Percentiles rank a stretch among this genome's conserved stretches.
Evolutionary conservation across 768 basidiomycete genomes (phyloP).

Genomic region (Chlorophyllum brunneum): DNA sequence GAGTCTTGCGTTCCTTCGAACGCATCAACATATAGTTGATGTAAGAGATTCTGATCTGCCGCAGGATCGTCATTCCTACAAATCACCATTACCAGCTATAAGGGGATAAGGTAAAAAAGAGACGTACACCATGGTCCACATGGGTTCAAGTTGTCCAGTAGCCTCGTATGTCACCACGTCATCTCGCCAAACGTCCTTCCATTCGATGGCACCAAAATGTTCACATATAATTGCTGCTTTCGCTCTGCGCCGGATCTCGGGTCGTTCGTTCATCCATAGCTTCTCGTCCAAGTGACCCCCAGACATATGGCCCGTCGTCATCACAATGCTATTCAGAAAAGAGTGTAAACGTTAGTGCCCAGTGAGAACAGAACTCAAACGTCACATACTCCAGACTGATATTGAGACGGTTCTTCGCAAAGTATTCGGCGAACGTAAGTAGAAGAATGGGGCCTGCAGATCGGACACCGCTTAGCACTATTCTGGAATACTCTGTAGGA

Average conservation of each 20-base stretch:
- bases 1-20: conserved; percentile 23
- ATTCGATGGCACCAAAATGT: conserved; percentile 28
- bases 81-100: neutral
- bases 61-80: conserved; percentile 20
- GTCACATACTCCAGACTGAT: conserved; percentile 25
- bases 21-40: conserved; percentile 23
- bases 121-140: conserved; percentile 30
- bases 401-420: conserved; percentile 20
- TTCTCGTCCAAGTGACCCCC: conserved; percentile 25
- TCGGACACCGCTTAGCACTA: neutral
- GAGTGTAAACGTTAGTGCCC: neutral
- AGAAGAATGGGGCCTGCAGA: conserved; percentile 24
- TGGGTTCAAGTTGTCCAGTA: conserved; percentile 25
- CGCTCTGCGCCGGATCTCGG: conserved; percentile 21
- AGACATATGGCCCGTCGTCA: conserved; percentile 27
- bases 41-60: conserved; percentile 14
- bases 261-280: conserved; percentile 23
- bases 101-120: neutral
- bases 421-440: conserved; percentile 26
- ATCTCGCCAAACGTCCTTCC: conserved; percentile 22
- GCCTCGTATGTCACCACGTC: conserved; percentile 22
- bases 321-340: conserved; percentile 20
- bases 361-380: neutral
- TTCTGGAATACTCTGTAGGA: neutral
- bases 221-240: conserved; percentile 27